Base-by-base conservation (phyloP, 371 early-diverging fungal species). In the Phascolomyces articulosus region DNA sequence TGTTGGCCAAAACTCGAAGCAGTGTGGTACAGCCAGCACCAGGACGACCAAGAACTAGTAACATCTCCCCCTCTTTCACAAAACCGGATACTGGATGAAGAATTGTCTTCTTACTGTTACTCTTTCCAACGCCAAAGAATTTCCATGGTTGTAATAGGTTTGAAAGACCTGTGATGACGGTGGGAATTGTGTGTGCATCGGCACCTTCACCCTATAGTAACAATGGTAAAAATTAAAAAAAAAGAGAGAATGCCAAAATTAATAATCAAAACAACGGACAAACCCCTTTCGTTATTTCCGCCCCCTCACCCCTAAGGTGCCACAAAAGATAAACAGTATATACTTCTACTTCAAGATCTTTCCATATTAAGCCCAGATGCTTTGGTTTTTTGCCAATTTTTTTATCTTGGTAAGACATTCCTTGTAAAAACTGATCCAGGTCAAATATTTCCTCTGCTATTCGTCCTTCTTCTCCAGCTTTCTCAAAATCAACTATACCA, bases 1-100 rank as follows among this genome's bases (percentile, higher is more conserved):
- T 79, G 60, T 89, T 88, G 24, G 90, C 82, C 4, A 91, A 77
- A 13, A 89, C 83, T 9, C 87, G 84, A 31, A 91, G 68, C 20
- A 91, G 60, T 15, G 87, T 87, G 4, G 89, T 87, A 61, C 90
- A 89, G 23, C 91, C 91, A 1, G 91, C 71, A 10, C 90, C 91
- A 6, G 91, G 91, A 6, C 87, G 81, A 4, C 91, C 91, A 8
- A 91, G 79, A 1, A 91, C 86, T 11, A 91, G 67, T 31, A 91
- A 67, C 90, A 91, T 90, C 67, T 91, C 90, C 10, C 90, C 90
- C 13, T 86, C 87, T 20, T 77, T 74, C 27, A 85, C 83, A 49
- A 79, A 87, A 9, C 91, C 91, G 34, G 82, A 80, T 53, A 85
- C 63, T n/a, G 81, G 69, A 41, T 83, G 68, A 9, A 90, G 68